A percentile compares a stretch with the other conserved stretches of the same genome.
Conservation (phyloP, 352 stramenopile genomes). For the Phytopythium vexans region DNA sequence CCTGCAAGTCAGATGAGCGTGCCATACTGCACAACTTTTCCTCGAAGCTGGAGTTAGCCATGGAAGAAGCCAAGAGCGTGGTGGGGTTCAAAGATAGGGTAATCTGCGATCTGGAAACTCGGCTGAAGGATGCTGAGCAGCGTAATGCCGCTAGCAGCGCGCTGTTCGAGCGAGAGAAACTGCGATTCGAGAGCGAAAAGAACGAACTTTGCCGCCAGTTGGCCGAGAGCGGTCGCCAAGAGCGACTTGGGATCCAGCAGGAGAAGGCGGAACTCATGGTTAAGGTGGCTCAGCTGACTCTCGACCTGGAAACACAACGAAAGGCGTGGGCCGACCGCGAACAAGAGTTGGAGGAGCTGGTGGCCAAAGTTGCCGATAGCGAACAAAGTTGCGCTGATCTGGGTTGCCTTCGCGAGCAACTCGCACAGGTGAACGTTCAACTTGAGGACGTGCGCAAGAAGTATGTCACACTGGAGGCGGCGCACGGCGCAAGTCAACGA, state of each 20-base stretch:
- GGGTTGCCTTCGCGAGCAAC: background rate
- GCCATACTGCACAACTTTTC: slow-evolving; percentile 56
- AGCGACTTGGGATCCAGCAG: slow-evolving; percentile 20
- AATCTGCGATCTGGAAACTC: slow-evolving; percentile 48
- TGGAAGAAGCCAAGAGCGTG: slow-evolving; percentile 66
- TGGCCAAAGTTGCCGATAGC: background rate
- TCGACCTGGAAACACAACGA: slow-evolving; percentile 25
- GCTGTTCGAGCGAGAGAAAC: slow-evolving; percentile 13
- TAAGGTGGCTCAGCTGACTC: slow-evolving; percentile 25
- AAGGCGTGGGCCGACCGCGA: slow-evolving; percentile 19
- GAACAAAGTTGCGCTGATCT: background rate
- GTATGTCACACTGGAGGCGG: slow-evolving; percentile 4
- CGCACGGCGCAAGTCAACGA: slow-evolving; percentile 6
- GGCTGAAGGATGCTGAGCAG: slow-evolving; percentile 28
- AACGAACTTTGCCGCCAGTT: slow-evolving; percentile 14
- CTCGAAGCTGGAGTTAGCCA: slow-evolving; percentile 46
- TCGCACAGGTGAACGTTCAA: background rate
- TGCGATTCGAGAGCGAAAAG: slow-evolving; percentile 10
- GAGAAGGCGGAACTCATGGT: slow-evolving; percentile 27
- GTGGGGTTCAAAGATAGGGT: slow-evolving; percentile 63
- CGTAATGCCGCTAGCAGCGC: slow-evolving; percentile 10
- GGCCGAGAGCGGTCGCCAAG: slow-evolving; percentile 7
- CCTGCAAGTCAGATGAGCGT: slow-evolving; percentile 19
- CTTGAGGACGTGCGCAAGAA: background rate
- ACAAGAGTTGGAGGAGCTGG: slow-evolving; percentile 13